Base-by-base conservation (phyloP, 371 early-diverging fungal genomes). In the Actinomortierella wolfii region DNA sequence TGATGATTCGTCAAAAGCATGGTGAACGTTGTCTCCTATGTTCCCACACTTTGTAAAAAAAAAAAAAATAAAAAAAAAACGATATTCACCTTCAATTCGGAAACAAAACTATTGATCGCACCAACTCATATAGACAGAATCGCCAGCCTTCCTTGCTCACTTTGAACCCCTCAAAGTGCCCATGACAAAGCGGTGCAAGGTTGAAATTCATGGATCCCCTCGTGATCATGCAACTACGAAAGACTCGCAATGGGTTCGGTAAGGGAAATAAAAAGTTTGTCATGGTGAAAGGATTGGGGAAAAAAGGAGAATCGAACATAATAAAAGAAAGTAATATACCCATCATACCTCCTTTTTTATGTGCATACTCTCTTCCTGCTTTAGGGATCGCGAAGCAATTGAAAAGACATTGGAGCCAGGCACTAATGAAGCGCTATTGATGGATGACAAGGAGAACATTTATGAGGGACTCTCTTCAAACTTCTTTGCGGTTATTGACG, bases 381-480 rank as follows among this genome's bases (percentile, higher is more conserved):
- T 1, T 56, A 79, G 82, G 26, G 83, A 85, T 25, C 73, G 85
- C 13, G 56, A 59, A 8, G 42, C 23, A 0, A 24, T 82, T 47
- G 21, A 21, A 8, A 24, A 47, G 8, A 18, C 24, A 24, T 74
- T 82, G 34, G 58, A 61, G 15, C 61, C 61, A 17, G 82, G 82
- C 49, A 64, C 82, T 15, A 84, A 86, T 54, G 88, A 89, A 59
- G 80, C 85, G 1, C 55, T 89, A 0, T 56, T 89, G 56, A 62
- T 76, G 21, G 85, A 89, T 52, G 61, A 78, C 14, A 18, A 56
- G 1, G 79, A 78, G 0, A 73, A 79, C 18, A 23, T 89, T 2
- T 87, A 85, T 54, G 88, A 89, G 58, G 89, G 89, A 9, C 78
- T 88, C 55, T 77, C 85, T 2, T 87, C 86, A 52, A 89, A 89